Evolutionary conservation across 1,284 basidiomycete genomes (phyloP), one percentile per base, ranked within the genome.

Genomic region (Cystobasidiaceae sp.): DNA sequence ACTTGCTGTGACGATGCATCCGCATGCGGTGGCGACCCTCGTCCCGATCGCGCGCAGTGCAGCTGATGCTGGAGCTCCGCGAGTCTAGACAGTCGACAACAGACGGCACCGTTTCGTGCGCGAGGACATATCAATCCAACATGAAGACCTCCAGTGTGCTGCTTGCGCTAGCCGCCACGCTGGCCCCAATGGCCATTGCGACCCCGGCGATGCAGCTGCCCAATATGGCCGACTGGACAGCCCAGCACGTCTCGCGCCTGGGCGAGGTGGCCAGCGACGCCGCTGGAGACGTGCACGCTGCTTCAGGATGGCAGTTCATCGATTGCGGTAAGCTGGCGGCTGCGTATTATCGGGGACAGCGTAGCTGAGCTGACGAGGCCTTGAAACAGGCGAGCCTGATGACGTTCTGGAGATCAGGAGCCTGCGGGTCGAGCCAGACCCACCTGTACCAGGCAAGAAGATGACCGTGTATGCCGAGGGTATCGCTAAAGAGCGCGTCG

Each of bases 391-490:
- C 39, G 62, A 67, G 17, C 62, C 71, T 15, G 51, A 57, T 8
- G 73, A 74, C 34, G 72, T 67, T 55, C 77, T 79, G 70, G 75
- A 78, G 68, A 73, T 93, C 69, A 77, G 87, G 28, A 84, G 81
- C 28, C 87, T 93, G 69, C 67, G 76, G 7, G 80, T 93, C 51
- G 81, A 77, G 19, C 91, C 91, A 0, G 88, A 93, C 73, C 90
- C 92, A 45, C 91, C 91, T 2, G 75, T 85, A 70, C 88, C 90
- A 6, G 92, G 91, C 11, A 72, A 89, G 74, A 82, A 90, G 70
- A 78, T 97, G 70, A 92, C 89, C 19, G 86, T 97, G 69, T 86
- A 78, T 4, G 92, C 88, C 21, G 79, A 80, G 7, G 92, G 84
- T 8, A 76, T 75, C 4, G 88, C 86, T 0, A 73, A 76, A 19